A percentile compares a stretch with the other conserved stretches of the same genome.
phyloP scores from a whole-genome alignment of 805 yeast species.

The Suhomyces faveliae region DNA sequence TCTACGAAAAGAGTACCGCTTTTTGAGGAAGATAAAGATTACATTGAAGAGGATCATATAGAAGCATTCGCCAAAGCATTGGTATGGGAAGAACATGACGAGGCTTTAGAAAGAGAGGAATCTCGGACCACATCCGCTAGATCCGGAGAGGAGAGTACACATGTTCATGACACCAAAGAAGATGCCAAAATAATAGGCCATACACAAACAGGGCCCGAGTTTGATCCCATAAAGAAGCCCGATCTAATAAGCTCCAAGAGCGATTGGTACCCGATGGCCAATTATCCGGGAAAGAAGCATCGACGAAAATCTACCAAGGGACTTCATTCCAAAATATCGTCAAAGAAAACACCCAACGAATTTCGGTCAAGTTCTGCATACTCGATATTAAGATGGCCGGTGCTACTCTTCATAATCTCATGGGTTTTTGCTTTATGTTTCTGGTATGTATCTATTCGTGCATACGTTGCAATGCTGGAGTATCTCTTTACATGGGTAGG shows the following conservation, averaged over 20 bases:
- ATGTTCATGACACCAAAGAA: not conserved
- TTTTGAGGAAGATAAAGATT: slow-evolving; percentile 24
- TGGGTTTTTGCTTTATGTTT: slow-evolving; percentile 56
- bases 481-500: slow-evolving; percentile 61
- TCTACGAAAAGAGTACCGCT: not conserved
- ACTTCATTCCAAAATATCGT: not conserved
- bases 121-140: not conserved
- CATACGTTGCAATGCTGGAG: slow-evolving; percentile 64
- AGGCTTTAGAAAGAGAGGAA: slow-evolving; percentile 9
- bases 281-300: slow-evolving; percentile 2
- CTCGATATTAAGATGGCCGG: slow-evolving; percentile 61
- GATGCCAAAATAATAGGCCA: not conserved
- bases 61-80: slow-evolving; percentile 41
- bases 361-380: slow-evolving; percentile 36
- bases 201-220: not conserved
- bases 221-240: slow-evolving; percentile 12
- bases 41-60: slow-evolving; percentile 35
- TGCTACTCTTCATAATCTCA: slow-evolving; percentile 46
- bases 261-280: slow-evolving; percentile 28
- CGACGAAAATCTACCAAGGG: not conserved
- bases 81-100: slow-evolving; percentile 34
- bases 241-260: slow-evolving; percentile 21
- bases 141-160: not conserved
- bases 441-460: slow-evolving; percentile 51
- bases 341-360: slow-evolving; percentile 23